Conservation (phyloP, 2,329 filamentous ascomycete genomes). For the Neonectria coccinea region DNA sequence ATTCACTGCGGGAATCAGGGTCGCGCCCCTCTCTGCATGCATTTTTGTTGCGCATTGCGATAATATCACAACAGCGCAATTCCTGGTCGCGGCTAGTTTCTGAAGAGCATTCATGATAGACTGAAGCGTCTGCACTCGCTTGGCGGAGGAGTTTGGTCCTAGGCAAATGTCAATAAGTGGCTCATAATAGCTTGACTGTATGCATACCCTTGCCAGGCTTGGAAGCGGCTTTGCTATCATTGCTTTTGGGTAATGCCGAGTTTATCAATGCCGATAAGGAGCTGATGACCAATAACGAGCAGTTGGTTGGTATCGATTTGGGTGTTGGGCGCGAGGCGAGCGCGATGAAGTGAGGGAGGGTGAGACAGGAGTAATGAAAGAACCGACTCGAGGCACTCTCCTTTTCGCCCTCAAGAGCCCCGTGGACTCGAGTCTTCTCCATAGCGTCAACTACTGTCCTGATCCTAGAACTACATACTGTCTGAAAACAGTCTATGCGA, state of each 20-base stretch:
- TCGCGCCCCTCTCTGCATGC: constrained; percentile 72
- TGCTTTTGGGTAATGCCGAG: constrained; percentile 76
- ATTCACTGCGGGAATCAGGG: constrained; percentile 80
- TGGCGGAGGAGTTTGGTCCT: constrained; percentile 55
- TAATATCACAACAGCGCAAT: constrained; percentile 79
- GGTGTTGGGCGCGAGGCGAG: constrained; percentile 76
- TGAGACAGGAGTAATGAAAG: constrained; percentile 64
- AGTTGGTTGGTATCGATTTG: constrained; percentile 70
- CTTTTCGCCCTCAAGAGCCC: constrained; percentile 22
- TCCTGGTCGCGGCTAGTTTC: constrained; percentile 78
- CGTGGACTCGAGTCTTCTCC: constrained; percentile 22
- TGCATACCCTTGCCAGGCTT: constrained; percentile 57
- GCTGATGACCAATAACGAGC: constrained; percentile 81
- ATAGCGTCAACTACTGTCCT: constrained; percentile 41
- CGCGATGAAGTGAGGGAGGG: constrained; percentile 79
- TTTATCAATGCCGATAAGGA: constrained; percentile 82
- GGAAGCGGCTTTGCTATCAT: constrained; percentile 52
- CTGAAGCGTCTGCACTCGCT: constrained; percentile 66
- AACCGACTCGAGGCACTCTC: constrained; percentile 51
- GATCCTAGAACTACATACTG: constrained; percentile 48
- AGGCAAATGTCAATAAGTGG: constrained; percentile 23
- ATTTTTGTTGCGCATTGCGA: constrained; percentile 88
- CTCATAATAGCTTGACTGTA: constrained; percentile 24
- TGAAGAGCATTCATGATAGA: constrained; percentile 77
- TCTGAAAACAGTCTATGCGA: constrained; percentile 61